These are phyloP conservation scores for Hirschioporus abietinus DNA, from an alignment of 768 basidiomycete species.

Conservation along the genomic window DNA sequence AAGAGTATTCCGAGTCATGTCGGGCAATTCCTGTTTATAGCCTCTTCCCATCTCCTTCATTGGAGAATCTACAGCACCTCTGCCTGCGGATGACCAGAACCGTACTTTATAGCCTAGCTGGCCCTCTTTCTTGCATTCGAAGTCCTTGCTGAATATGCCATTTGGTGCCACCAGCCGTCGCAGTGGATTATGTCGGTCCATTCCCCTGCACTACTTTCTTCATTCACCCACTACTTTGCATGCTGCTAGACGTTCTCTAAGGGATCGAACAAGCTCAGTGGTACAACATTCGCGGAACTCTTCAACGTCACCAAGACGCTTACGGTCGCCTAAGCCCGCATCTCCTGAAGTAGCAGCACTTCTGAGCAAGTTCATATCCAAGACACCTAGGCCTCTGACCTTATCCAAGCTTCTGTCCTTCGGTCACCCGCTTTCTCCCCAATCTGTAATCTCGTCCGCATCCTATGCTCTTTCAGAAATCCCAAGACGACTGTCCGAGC, in stretches of 20 bases:
- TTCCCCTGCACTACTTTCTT: not conserved
- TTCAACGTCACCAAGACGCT: constrained; percentile 13
- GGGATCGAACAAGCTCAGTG: not conserved
- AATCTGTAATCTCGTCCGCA: constrained; percentile 71
- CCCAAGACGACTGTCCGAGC: constrained; percentile 68
- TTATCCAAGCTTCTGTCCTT: constrained; percentile 70
- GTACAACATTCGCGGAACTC: not conserved
- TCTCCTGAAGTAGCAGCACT: constrained; percentile 52
- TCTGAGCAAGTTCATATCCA: constrained; percentile 56
- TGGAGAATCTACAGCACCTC: no score
- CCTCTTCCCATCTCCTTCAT: no score
- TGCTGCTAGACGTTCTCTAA: not conserved
- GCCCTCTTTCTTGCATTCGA: no score
- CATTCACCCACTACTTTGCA: not conserved
- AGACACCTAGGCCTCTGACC: constrained; percentile 63
- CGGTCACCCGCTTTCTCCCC: constrained; percentile 64
- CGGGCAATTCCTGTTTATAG: no score
- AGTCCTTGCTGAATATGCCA: no score
- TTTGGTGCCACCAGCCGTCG: no score
- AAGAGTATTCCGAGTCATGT: no score
- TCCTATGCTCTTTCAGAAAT: constrained; percentile 71
- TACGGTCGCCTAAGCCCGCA: constrained; percentile 42
- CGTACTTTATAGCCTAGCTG: no score
- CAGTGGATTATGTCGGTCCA: no score
- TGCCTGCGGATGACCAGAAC: no score